Evolutionary conservation across 306 rosid genomes (phyloP), one percentile per base, ranked within the genome.

Genomic region (Cercis canadensis): DNA sequence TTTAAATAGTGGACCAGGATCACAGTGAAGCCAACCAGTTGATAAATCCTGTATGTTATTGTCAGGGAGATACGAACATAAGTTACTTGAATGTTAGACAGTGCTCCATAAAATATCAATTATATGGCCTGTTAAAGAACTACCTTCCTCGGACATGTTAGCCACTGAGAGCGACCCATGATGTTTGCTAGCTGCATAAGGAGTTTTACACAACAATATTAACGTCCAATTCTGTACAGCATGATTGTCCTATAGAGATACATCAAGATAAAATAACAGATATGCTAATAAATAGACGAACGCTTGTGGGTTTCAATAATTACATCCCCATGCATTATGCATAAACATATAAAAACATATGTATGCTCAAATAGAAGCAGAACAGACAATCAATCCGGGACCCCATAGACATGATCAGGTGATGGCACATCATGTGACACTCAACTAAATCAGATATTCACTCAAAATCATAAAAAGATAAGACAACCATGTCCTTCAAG

Each of bases 111-210:
- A 53, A 67, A 62, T 47, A 45, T 58, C 52, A 66, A 55, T 14
- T 45, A 47, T 36, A 41, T 47, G 57, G 24, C 46, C 75, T 69
- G 65, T 77, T 53, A 75, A 32, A 57, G 46, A 62, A 66, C 75
- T 87, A 94, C 99, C 99, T 89, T 88, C 67, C 99, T 86, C 12
- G 99, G 97, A 84, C 99, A 95, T 10, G 99, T 95, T 65, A 91
- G 80, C 99, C 97, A 95, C 55, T 69, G 84, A 73, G 85, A 89
- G 40, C 51, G 95, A 66, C 97, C 97, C 97, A 95, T 83, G 90
- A 87, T 43, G 57, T 85, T 79, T 24, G 99, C 99, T 77, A 95
- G 96, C 99, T 95, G 87, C 90, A 87, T 17, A 75, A 79, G 49
- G 39, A 87, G 74, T 69, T 77, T 57, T 18, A 67, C 21, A 78